phyloP scores from a whole-genome alignment of 108 stramenopile species.

The Craspedostauros australis region DNA sequence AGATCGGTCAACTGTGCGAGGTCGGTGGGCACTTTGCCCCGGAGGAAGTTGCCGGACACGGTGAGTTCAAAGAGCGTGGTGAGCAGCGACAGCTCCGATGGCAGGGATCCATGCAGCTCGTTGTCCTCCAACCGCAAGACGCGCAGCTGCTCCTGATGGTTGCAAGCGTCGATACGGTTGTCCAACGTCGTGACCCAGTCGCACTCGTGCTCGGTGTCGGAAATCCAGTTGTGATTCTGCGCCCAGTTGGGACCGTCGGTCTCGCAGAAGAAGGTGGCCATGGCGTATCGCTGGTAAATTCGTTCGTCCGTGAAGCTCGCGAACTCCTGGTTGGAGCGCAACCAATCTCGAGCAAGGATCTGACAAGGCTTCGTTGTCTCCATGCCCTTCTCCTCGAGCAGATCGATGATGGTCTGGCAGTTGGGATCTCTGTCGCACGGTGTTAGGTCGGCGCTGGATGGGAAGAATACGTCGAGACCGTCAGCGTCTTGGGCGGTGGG shows the following conservation, averaged over 20 bases:
- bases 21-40: conserved; percentile 31
- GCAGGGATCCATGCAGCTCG: conserved; percentile 37
- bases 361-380: conserved; percentile 42
- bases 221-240: conserved; percentile 35
- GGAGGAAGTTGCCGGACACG: conserved; percentile 35
- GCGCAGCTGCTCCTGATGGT: conserved; percentile 31
- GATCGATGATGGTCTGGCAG: conserved; percentile 28
- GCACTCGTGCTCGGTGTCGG: conserved; percentile 47
- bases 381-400: conserved; percentile 18
- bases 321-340: conserved; percentile 39
- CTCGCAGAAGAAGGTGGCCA: conserved; percentile 42
- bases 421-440: conserved; percentile 28
- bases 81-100: conserved; percentile 35
- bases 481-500: conserved; percentile 9
- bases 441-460: conserved; percentile 5
- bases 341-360: conserved; percentile 37
- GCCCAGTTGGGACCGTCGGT: conserved; percentile 44
- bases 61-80: conserved; percentile 39
- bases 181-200: conserved; percentile 44
- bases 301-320: conserved; percentile 35
- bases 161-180: conserved; percentile 38
- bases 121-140: conserved; percentile 36
- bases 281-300: conserved; percentile 39
- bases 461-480: conserved; percentile 19
- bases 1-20: conserved; percentile 20